A percentile compares a stretch with the other conserved stretches of the same genome.
Conservation (phyloP, 2,329 filamentous ascomycete genomes). For the Pseudocercospora fuligena region DNA sequence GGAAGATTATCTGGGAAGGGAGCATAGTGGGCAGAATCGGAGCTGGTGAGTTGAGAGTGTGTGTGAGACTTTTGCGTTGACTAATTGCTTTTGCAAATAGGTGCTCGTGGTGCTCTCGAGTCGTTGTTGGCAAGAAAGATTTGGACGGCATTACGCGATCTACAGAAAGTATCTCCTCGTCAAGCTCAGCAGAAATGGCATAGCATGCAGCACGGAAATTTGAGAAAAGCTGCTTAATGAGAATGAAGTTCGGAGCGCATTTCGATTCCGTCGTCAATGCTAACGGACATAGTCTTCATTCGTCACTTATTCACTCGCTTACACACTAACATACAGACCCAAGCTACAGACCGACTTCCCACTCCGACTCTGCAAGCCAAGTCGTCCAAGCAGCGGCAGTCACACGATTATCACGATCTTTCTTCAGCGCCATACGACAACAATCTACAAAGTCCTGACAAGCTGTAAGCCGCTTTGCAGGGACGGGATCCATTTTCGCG, state of each 20-base stretch:
- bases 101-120: slow-evolving; percentile 84
- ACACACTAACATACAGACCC: background rate
- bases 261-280: background rate
- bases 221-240: no score
- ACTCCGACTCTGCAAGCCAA: slow-evolving; percentile 37
- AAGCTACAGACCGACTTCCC: slow-evolving; percentile 11
- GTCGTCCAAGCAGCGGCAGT: slow-evolving; percentile 39
- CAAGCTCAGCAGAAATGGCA: slow-evolving; percentile 21
- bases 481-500: slow-evolving; percentile 44
- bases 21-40: slow-evolving; percentile 69
- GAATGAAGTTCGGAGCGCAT: background rate
- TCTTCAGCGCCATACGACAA: slow-evolving; percentile 46
- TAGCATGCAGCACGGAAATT: background rate
- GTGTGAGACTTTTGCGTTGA: background rate
- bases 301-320: background rate
- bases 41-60: slow-evolving; percentile 62
- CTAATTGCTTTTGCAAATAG: background rate
- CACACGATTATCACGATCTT: slow-evolving; percentile 38
- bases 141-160: slow-evolving; percentile 28
- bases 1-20: slow-evolving; percentile 69
- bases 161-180: slow-evolving; percentile 36
- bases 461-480: slow-evolving; percentile 38
- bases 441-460: slow-evolving; percentile 44
- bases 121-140: slow-evolving; percentile 39
- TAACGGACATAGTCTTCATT: background rate